These are phyloP conservation scores for Irpex rosettiformis DNA, from an alignment of 1,284 basidiomycete species.

Conservation along the genomic window DNA sequence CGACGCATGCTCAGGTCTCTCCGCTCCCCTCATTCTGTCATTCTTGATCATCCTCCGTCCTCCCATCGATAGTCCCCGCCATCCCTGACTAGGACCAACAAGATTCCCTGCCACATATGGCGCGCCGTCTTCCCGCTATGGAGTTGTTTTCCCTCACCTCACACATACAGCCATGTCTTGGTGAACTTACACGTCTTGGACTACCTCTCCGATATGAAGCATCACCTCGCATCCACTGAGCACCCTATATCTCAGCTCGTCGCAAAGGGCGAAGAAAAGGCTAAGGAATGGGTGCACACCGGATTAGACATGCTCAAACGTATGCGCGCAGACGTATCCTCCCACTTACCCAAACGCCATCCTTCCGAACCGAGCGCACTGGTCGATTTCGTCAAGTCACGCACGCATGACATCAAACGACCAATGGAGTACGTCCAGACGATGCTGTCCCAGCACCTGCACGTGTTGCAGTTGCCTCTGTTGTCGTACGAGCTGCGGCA, in stretches of 20 bases:
- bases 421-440: slow-evolving; percentile 54
- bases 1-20: too few species aligned
- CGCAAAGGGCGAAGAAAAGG: slow-evolving; percentile 47
- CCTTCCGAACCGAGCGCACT: slow-evolving; percentile 44
- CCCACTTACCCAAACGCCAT: slow-evolving; percentile 57
- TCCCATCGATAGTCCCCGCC: too few species aligned
- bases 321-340: slow-evolving; percentile 64
- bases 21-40: too few species aligned
- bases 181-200: slow-evolving; percentile 72
- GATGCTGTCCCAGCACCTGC: slow-evolving; percentile 52
- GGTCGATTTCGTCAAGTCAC: slow-evolving; percentile 44
- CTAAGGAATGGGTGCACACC: slow-evolving; percentile 63
- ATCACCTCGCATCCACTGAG: slow-evolving; percentile 55
- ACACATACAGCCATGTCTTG: too few species aligned
- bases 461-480: slow-evolving; percentile 63
- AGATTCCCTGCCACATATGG: too few species aligned
- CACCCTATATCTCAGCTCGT: slow-evolving; percentile 46
- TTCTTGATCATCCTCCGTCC: too few species aligned
- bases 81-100: too few species aligned
- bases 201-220: slow-evolving; percentile 70
- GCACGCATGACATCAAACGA: slow-evolving; percentile 21
- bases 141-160: too few species aligned
- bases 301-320: slow-evolving; percentile 65
- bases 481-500: slow-evolving; percentile 48
- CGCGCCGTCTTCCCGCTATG: too few species aligned